Base-by-base conservation (phyloP, 2,329 filamentous ascomycete species). In the Fusarium avenaceum region DNA sequence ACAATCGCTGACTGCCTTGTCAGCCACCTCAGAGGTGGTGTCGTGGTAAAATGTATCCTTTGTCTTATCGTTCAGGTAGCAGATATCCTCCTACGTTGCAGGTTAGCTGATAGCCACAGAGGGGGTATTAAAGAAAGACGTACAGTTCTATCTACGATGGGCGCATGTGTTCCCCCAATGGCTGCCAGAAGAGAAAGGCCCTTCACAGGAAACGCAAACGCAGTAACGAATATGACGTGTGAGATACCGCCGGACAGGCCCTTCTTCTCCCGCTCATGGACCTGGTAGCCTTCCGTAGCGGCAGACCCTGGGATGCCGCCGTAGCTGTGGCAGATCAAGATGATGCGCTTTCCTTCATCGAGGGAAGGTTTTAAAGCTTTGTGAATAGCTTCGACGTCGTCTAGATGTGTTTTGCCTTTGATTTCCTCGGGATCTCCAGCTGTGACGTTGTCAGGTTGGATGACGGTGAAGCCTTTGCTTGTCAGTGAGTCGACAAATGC, bases 251-350 rank as follows among this genome's bases (percentile, higher is more conserved):
- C 77, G 4, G 53, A 14, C 3, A 75, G 30, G 0, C 76, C 76
- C 15, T 65, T 60, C 0, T 63, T 66, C 11, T 58, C 49, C 4
- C 76, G 51, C 6, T 78, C 76, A 2, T 72, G 63, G 26, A 76
- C 15, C 4, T 73, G 72, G 19, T 72, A 52, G 5, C 74, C 74
- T 15, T 76, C 72, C 2, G 58, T 69, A 1, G 72, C 59, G 1
- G 70, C 72, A 5, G 75, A 75, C 4, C 71, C 74, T 0, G 75
- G 72, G 7, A 79, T 73, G 2, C 77, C 78, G 6, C 76, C 77
- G n/a, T 72, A 74, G 24, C 70, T 73, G 24, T 75, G 72, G 11
- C 64, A 70, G 1, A 74, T 33, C 1, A 73, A 9, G 1, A 74
- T 40, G 0, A 74, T 47, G 6, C 49, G n/a, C 26, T 62, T 59